Conservation (phyloP, 495 filamentous ascomycete genomes). For the Parathielavia hyrcaniae region DNA sequence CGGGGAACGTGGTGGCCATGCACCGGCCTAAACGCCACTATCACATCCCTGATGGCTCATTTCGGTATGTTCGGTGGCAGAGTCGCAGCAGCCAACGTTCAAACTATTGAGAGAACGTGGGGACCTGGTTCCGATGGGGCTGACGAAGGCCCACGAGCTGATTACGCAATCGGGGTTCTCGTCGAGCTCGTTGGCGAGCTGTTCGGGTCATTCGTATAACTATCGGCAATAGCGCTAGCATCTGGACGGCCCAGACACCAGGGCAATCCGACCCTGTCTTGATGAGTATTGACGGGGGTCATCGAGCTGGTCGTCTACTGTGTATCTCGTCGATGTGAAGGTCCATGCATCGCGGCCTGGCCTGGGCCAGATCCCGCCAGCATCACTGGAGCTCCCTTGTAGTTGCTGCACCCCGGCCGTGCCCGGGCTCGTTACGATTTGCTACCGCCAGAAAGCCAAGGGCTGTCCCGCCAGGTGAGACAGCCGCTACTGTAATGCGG, state of each 20-base stretch:
- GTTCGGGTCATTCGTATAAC: not conserved
- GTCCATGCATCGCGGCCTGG: slow-evolving; percentile 1
- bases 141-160: no score
- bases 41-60: not conserved
- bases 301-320: not conserved
- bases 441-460: not conserved
- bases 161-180: no score
- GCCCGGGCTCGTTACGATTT: not conserved
- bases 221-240: not conserved
- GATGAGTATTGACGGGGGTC: not conserved
- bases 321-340: not conserved
- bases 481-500: not conserved
- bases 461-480: slow-evolving; percentile 3
- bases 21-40: not conserved
- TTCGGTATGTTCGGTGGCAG: not conserved
- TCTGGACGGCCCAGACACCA: no score
- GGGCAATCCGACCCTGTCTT: no score
- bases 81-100: not conserved
- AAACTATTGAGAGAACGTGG: no score
- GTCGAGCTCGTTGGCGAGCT: no score
- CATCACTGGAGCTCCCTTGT: no score
- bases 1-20: slow-evolving; percentile 6
- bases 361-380: not conserved
- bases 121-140: no score
- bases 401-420: not conserved